phyloP scores from a whole-genome alignment of 495 filamentous ascomycete species.

The Cercophora newfieldiana region DNA sequence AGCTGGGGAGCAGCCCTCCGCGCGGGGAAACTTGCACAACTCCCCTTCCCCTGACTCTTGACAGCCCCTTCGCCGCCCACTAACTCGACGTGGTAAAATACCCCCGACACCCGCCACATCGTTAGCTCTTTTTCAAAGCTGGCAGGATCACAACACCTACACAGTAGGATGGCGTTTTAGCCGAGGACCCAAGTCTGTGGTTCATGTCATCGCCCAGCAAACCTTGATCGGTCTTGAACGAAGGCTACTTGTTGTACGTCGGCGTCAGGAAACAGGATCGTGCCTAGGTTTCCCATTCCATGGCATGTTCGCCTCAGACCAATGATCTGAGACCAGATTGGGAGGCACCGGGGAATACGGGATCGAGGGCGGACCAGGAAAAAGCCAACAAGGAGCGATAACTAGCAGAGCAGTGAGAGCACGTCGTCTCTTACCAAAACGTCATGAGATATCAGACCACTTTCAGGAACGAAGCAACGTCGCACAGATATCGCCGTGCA shows the following conservation, averaged over 20 bases:
- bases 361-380: too few species aligned
- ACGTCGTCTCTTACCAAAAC: too few species aligned
- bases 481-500: too few species aligned
- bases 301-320: too few species aligned
- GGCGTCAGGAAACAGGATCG: neutral
- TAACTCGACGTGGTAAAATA: neutral
- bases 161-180: conserved; percentile 5
- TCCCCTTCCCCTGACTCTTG: neutral
- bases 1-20: neutral
- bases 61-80: neutral
- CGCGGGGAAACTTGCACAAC: neutral
- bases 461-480: too few species aligned
- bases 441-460: too few species aligned
- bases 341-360: too few species aligned
- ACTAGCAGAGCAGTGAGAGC: too few species aligned
- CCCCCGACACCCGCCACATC: neutral
- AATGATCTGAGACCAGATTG: too few species aligned
- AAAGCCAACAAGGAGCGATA: too few species aligned
- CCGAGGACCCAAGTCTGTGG: conserved; percentile 6
- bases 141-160: neutral
- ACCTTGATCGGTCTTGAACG: neutral
- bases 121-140: neutral
- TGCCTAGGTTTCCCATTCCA: too few species aligned
- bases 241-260: neutral
- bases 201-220: conserved; percentile 2